phyloP scores from a whole-genome alignment of 495 filamentous ascomycete species.

The Glutinoglossum americanum region DNA sequence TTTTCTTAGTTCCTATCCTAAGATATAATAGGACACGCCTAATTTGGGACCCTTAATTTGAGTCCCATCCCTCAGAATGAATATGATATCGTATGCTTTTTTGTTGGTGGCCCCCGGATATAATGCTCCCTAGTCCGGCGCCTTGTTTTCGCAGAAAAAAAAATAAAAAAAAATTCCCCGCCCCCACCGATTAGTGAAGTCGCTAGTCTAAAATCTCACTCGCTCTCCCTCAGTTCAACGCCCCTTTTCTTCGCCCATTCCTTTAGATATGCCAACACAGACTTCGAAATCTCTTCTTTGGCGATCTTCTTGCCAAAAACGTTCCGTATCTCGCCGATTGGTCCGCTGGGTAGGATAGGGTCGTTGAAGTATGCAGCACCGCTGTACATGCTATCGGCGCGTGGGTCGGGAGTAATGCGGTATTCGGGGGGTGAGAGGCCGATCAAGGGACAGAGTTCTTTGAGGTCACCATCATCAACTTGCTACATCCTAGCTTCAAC shows the following conservation, averaged over 20 bases:
- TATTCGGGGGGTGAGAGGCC: background rate
- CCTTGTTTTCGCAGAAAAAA: too few species aligned
- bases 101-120: too few species aligned
- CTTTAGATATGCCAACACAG: slow-evolving; percentile 16
- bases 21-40: too few species aligned
- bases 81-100: too few species aligned
- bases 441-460: background rate
- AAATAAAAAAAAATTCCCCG: too few species aligned
- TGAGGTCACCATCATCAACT: background rate
- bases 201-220: background rate
- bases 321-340: slow-evolving; percentile 5
- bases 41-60: too few species aligned
- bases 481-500: background rate
- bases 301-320: slow-evolving; percentile 26
- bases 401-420: background rate
- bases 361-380: slow-evolving; percentile 4
- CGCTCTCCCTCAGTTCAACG: slow-evolving; percentile 2
- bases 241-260: slow-evolving; percentile 12
- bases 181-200: too few species aligned
- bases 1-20: too few species aligned
- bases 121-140: too few species aligned
- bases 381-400: background rate
- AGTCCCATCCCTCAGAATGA: too few species aligned
- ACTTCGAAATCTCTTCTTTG: slow-evolving; percentile 22
- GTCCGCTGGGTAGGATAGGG: background rate